A percentile compares a stretch with the other conserved stretches of the same genome.
These are phyloP conservation scores for Taphrina wiesneri DNA, from an alignment of 1,139 yeast genomes.

Conservation along the genomic window DNA sequence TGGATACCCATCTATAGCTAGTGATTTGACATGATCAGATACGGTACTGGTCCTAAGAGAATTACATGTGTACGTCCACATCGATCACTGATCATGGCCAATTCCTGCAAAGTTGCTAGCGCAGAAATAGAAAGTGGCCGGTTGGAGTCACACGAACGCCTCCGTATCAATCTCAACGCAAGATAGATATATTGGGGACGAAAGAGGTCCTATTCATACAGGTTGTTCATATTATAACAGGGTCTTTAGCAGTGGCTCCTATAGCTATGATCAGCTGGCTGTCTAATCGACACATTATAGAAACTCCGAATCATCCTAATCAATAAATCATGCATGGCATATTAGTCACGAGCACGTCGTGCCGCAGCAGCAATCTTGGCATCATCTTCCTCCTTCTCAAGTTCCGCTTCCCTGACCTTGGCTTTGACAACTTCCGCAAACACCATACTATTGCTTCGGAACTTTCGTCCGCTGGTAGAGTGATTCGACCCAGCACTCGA, in stretches of 20 bases:
- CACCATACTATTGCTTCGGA: slow-evolving; percentile 40
- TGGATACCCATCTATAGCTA: background rate
- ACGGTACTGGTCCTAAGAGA: too few relatives aligned
- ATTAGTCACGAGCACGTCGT: background rate
- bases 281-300: background rate
- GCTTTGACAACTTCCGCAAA: slow-evolving; percentile 39
- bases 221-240: too few relatives aligned
- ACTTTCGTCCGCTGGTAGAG: slow-evolving; percentile 16
- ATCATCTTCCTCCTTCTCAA: slow-evolving; percentile 24
- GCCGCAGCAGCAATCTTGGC: background rate
- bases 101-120: too few relatives aligned
- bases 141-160: too few relatives aligned
- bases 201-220: too few relatives aligned
- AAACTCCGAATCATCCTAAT: background rate
- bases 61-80: too few relatives aligned
- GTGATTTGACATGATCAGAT: too few relatives aligned
- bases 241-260: too few relatives aligned
- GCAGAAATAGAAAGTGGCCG: too few relatives aligned
- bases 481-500: slow-evolving; percentile 7
- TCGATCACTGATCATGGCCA: too few relatives aligned
- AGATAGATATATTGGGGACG: too few relatives aligned
- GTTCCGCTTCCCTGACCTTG: slow-evolving; percentile 35
- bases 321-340: background rate
- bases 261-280: background rate
- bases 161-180: too few relatives aligned